Base-by-base conservation (phyloP, 352 stramenopile genomes). In the Globisporangium middletonii region DNA sequence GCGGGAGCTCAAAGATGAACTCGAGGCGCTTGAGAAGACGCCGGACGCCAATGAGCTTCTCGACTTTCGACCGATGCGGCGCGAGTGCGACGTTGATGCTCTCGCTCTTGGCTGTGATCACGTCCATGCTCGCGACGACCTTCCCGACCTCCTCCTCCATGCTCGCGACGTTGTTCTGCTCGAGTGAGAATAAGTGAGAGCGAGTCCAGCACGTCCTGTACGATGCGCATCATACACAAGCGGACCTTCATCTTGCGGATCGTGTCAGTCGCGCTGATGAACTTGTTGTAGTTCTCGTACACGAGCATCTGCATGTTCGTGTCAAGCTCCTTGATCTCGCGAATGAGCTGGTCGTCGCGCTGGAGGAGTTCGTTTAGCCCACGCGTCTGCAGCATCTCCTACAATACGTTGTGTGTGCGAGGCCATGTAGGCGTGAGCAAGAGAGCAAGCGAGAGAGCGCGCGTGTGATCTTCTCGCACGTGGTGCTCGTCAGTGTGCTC, bases 241-340 rank as follows among this genome's bases (percentile, higher is more conserved):
- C 23, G 26, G 13, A 88, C 79, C 66, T 95, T 95, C 88, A 97
- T 97, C 64, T 96, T 96, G 50, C 95, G 88, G 72, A 99, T 99
- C 53, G 97, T 99, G 74, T 99, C 97, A 1, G 97, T 99, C 37
- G 97, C 97, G 65, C 92, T 97, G 65, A 99, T 99, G 68, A 99
- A 99, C 72, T 99, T 99, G 75, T 96, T 98, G 84, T 99, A 99
- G 75, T 99, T 99, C 65, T 99, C 97, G 70, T 99, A 99, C 23
- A 99, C 97, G 45, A 99, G 80, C 72, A 98, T 99, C 78, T 99
- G 97, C 97, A 99, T 99, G 53, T 97, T 98, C 23, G 89, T 97
- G 73, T 99, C 97, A 18, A 99, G 80, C 38, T 94, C 92, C 63
- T 97, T 97, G 54, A 97, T 93, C 72, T 98, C 78, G 56, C 71